Conservation (phyloP, 352 stramenopile species). For the Phytophthora tentaculata region DNA sequence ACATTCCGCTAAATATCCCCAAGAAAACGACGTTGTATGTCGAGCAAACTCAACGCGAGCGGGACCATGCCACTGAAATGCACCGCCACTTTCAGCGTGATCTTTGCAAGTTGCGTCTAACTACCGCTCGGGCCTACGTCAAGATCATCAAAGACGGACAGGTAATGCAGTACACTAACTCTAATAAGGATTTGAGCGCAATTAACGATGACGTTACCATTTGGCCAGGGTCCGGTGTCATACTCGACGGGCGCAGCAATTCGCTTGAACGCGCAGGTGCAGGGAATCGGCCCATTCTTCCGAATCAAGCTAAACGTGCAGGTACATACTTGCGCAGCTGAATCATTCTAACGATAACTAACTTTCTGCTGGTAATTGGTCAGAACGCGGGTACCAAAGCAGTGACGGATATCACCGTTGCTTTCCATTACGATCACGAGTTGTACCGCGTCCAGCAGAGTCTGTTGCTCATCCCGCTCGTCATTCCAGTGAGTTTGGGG, state of each 20-base stretch:
- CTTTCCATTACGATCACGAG: slow-evolving; percentile 82
- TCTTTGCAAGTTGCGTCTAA: slow-evolving; percentile 90
- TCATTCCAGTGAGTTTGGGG: slow-evolving; percentile 64
- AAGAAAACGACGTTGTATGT: slow-evolving; percentile 96
- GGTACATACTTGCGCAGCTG: slow-evolving; percentile 23
- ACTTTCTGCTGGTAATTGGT: background rate
- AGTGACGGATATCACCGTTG: slow-evolving; percentile 67
- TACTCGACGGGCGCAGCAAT: slow-evolving; percentile 76
- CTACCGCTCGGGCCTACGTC: slow-evolving; percentile 87
- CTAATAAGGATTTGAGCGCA: background rate
- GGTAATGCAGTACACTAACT: slow-evolving; percentile 25
- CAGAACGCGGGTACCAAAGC: slow-evolving; percentile 76
- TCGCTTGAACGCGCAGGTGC: slow-evolving; percentile 83
- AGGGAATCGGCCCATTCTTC: slow-evolving; percentile 82
- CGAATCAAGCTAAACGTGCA: slow-evolving; percentile 86
- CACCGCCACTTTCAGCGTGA: slow-evolving; percentile 92
- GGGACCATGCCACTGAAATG: slow-evolving; percentile 91
- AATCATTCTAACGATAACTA: background rate
- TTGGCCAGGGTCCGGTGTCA: slow-evolving; percentile 62
- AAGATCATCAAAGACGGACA: slow-evolving; percentile 92
- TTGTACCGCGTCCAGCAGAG: slow-evolving; percentile 76
- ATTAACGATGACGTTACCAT: background rate
- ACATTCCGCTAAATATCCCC: slow-evolving; percentile 92
- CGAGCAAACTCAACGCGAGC: slow-evolving; percentile 92
- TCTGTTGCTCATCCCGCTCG: slow-evolving; percentile 66